Evolutionary conservation across 331 rosid species (phyloP).

Genomic region (Rhamnella rubrinervis): DNA sequence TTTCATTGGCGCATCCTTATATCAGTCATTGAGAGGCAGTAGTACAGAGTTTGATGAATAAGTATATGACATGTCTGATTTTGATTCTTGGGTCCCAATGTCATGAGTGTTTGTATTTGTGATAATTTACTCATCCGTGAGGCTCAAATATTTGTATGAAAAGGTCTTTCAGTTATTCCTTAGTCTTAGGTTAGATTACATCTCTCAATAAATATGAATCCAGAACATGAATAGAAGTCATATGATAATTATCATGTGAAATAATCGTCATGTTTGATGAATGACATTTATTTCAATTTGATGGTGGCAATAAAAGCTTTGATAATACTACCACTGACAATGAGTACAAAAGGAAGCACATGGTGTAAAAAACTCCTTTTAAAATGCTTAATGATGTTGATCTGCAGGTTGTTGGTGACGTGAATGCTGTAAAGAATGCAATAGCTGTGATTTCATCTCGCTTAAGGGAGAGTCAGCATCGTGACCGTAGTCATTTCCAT

Average conservation of each 20-base stretch:
- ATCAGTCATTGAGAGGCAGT: background rate
- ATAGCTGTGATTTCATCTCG: slow-evolving; percentile 68
- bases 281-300: too few species aligned
- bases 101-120: background rate
- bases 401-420: slow-evolving; percentile 83
- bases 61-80: background rate
- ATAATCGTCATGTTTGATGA: background rate
- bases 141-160: background rate
- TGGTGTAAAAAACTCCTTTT: background rate
- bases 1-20: background rate
- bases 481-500: slow-evolving; percentile 83
- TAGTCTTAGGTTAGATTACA: background rate
- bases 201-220: background rate
- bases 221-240: background rate
- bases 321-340: background rate
- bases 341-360: background rate
- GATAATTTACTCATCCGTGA: background rate
- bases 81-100: background rate
- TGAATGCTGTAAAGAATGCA: slow-evolving; percentile 72
- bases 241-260: background rate
- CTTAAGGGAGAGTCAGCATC: slow-evolving; percentile 98
- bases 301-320: too few species aligned
- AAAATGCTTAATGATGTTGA: background rate
- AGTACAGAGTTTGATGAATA: too few species aligned
- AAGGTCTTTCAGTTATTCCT: background rate